Evolutionary conservation across 345 rosid species (phyloP).

Genomic region (Camelina hispida): DNA sequence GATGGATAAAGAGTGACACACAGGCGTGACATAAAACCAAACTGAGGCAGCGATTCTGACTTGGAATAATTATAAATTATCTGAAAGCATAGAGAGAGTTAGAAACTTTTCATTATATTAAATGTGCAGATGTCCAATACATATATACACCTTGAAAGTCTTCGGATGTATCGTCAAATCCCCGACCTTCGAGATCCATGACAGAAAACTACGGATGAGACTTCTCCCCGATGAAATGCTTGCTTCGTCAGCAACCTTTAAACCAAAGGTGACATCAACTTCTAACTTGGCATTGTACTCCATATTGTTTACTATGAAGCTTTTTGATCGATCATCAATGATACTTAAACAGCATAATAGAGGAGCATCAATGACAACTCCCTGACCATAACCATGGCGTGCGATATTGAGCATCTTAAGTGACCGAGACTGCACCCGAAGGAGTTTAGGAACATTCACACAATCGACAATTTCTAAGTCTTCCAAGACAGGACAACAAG

Average conservation of each 20-base stretch:
- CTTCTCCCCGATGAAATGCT: neutral
- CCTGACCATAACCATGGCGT: neutral
- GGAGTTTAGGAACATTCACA: neutral
- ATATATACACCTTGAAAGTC: neutral
- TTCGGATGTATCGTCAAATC: neutral
- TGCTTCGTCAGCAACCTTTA: neutral
- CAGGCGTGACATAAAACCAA: conserved; percentile 6
- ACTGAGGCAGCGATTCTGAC: conserved; percentile 3
- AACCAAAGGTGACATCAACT: neutral
- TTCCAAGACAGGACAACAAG: neutral
- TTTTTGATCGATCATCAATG: too few relatives aligned
- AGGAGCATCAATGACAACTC: too few relatives aligned
- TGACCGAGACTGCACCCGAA: neutral
- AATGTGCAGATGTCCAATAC: neutral
- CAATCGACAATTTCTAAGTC: neutral
- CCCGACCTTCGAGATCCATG: neutral
- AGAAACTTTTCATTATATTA: neutral
- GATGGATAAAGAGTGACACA: neutral
- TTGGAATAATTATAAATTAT: neutral
- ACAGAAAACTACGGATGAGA: neutral
- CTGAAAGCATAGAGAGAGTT: neutral
- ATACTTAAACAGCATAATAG: too few relatives aligned
- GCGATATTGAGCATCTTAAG: neutral
- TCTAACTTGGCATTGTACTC: neutral
- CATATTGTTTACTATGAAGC: too few relatives aligned